Conservation (phyloP, 306 rosid species). For the Malus sieversii region DNA sequence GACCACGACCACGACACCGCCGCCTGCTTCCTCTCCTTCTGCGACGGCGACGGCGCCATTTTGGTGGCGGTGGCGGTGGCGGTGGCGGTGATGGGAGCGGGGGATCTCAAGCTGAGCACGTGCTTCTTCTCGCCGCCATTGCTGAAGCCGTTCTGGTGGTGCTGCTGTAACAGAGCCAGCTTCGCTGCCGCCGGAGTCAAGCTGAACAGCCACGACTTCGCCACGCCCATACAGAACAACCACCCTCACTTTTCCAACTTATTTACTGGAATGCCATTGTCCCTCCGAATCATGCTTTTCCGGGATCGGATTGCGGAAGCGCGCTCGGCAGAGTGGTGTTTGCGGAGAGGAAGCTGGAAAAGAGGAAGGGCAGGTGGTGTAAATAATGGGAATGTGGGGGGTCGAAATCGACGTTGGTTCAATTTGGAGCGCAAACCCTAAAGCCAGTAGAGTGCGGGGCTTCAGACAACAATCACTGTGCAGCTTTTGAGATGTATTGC, state of each 20-base stretch:
- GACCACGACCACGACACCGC: conserved; percentile 46
- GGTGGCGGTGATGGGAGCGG: background rate
- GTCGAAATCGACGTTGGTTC: background rate
- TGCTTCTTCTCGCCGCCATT: conserved; percentile 17
- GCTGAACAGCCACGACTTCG: conserved; percentile 51
- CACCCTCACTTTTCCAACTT: conserved; percentile 7
- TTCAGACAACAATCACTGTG: background rate
- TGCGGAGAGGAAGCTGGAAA: background rate
- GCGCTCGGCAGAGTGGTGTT: background rate
- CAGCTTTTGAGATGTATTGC: background rate
- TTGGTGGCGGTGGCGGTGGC: background rate
- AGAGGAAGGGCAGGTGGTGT: background rate
- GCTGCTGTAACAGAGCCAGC: conserved; percentile 51
- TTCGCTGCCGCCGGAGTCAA: conserved; percentile 49
- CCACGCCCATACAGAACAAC: conserved; percentile 41
- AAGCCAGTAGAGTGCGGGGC: background rate
- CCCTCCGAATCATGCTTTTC: background rate
- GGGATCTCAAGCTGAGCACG: conserved; percentile 46
- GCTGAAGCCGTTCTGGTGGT: conserved; percentile 26
- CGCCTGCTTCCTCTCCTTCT: conserved; percentile 24
- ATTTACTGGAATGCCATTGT: conserved; percentile 17
- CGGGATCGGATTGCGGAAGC: background rate
- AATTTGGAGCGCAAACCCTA: conserved; percentile 1
- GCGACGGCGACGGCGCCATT: conserved; percentile 21
- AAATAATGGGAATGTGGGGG: background rate